Base-by-base conservation (phyloP, 768 basidiomycete species). In the Kwoniella dejecticola region DNA sequence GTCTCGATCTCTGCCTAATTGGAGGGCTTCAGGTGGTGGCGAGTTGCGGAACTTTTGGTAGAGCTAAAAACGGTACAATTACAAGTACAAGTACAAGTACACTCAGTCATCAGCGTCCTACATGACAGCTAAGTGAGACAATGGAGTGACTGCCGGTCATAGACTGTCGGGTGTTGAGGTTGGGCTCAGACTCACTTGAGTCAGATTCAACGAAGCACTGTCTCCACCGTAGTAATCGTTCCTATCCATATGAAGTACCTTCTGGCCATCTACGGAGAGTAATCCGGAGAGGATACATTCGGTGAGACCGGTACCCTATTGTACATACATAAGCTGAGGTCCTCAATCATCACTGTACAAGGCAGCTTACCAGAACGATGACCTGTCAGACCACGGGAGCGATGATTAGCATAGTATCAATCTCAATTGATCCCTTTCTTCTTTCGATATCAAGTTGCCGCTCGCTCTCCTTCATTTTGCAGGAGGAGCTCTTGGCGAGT, bases 181-280 rank as follows among this genome's bases (percentile, higher is more conserved):
- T n/a, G n/a, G n/a, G n/a, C n/a, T n/a, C n/a, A 36, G 33, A 29
- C 84, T 68, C 74, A 90, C 95, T 87, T 99, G 96, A 19, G 93
- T 96, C 72, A 99, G 81, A 82, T 98, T 99, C 79, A 98, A 82
- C 82, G 90, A 92, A 46, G 96, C 96, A 75, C 90, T 90, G 76
- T 97, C 96, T 57, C 90, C 96, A 45, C 96, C 96, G 65, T 99
- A 99, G 81, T 99, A 99, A 80, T 99, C 95, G 75, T 98, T 98
- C 19, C 81, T 73, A 66, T 75, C 66, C 73, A 77, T 97, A 81
- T 99, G 96, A 52, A 99, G 87, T 74, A 99, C 96, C 82, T 98
- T 99, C 85, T 98, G 97, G 66, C 96, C 95, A 79, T 97, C 96
- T 45, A 97, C 95, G n/a, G 95, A 98, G 72, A 99, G 84, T 72